phyloP scores from a whole-genome alignment of 2,329 filamentous ascomycete genomes.

The Zymoseptoria passerinii region DNA sequence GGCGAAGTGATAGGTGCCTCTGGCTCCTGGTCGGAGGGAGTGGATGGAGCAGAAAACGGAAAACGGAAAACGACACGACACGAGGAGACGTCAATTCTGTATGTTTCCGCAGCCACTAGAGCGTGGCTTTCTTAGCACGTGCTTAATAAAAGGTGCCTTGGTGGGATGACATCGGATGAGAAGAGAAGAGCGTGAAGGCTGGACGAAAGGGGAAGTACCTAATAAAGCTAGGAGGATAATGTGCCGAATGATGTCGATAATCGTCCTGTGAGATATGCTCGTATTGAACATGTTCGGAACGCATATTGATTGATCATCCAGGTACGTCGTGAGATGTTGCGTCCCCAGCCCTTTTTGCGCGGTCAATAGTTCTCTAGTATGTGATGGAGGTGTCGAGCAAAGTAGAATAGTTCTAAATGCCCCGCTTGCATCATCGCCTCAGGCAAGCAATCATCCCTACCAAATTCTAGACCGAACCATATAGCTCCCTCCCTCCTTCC shows the following conservation, averaged over 20 bases:
- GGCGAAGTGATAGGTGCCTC: background rate
- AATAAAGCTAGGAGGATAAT: background rate
- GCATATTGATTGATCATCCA: too few relatives aligned
- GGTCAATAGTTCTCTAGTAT: too few relatives aligned
- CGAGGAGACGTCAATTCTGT: background rate
- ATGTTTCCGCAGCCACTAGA: background rate
- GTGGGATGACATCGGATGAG: background rate
- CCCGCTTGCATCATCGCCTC: background rate
- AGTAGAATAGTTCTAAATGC: too few relatives aligned
- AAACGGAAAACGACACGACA: background rate
- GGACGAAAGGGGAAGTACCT: background rate
- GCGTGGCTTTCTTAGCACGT: background rate
- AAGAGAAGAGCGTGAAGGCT: too few relatives aligned
- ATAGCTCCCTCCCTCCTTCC: background rate
- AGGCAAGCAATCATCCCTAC: background rate
- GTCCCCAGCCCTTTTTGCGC: too few relatives aligned
- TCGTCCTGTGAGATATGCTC: too few relatives aligned
- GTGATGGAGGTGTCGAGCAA: too few relatives aligned
- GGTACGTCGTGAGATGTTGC: too few relatives aligned
- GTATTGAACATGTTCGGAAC: too few relatives aligned
- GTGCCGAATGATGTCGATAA: background rate
- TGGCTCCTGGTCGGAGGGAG: background rate
- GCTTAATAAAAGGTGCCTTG: too few relatives aligned
- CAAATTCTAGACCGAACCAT: background rate
- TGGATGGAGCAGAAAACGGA: background rate